Evolutionary conservation across 1,284 basidiomycete genomes (phyloP).

Genomic region (Leccinum colubrinum): DNA sequence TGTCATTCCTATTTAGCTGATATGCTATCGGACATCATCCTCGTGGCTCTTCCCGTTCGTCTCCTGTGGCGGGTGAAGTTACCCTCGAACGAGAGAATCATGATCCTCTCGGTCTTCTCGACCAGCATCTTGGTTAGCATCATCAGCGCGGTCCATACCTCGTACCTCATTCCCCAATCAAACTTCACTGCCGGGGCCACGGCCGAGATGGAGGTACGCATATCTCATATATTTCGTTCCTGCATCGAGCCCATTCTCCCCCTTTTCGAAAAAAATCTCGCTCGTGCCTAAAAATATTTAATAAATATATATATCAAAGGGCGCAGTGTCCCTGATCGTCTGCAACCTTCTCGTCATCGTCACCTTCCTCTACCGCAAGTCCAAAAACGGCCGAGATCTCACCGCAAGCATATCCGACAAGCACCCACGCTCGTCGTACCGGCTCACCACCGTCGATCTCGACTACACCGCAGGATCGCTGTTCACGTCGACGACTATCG

Average conservation of each 20-base stretch:
- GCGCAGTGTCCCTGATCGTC: slow-evolving; percentile 28
- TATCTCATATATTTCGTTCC: neutral
- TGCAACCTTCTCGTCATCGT: slow-evolving; percentile 34
- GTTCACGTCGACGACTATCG: neutral
- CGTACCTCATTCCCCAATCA: slow-evolving; percentile 16
- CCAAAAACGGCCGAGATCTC: slow-evolving; percentile 9
- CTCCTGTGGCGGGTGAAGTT: slow-evolving; percentile 28
- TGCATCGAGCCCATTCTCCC: neutral
- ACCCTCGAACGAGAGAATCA: slow-evolving; percentile 23
- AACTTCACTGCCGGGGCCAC: slow-evolving; percentile 11
- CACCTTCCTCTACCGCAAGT: slow-evolving; percentile 24
- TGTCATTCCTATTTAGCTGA: slow-evolving; percentile 17
- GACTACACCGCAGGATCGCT: slow-evolving; percentile 9
- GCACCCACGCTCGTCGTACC: slow-evolving; percentile 2
- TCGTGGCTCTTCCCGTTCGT: slow-evolving; percentile 24
- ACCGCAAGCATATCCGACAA: slow-evolving; percentile 1
- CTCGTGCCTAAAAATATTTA: neutral
- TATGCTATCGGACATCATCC: slow-evolving; percentile 23
- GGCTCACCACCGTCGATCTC: slow-evolving; percentile 29
- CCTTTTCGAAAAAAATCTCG: neutral
- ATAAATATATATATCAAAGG: slow-evolving; percentile 10
- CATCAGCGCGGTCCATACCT: slow-evolving; percentile 26
- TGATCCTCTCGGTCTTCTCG: slow-evolving; percentile 30
- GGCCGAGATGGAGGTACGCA: slow-evolving; percentile 25
- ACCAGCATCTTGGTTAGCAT: slow-evolving; percentile 28